phyloP scores from a whole-genome alignment of 2,329 filamentous ascomycete genomes.

The Penicillium sclerotiorum region DNA sequence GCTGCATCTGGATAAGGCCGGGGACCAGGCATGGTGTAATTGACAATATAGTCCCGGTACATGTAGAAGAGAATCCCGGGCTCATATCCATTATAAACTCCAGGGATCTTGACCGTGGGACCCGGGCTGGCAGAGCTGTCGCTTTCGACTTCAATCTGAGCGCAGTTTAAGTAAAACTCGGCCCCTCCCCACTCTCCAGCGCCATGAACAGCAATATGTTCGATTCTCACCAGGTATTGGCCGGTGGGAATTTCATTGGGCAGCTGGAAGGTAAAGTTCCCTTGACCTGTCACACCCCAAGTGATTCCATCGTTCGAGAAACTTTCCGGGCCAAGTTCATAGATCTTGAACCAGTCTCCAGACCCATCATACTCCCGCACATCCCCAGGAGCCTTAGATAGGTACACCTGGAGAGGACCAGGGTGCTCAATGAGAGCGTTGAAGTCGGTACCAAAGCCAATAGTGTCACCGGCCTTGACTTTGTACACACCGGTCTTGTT shows the following conservation, averaged over 20 bases:
- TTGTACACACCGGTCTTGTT: slow-evolving; percentile 10
- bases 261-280: slow-evolving; percentile 37
- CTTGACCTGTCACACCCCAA: slow-evolving; percentile 12
- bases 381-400: slow-evolving; percentile 26
- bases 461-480: slow-evolving; percentile 16
- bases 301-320: slow-evolving; percentile 11
- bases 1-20: neutral
- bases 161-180: slow-evolving; percentile 52
- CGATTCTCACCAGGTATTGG: slow-evolving; percentile 53
- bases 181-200: slow-evolving; percentile 45
- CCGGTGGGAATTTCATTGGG: slow-evolving; percentile 49
- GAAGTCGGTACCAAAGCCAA: slow-evolving; percentile 23
- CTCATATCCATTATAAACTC: slow-evolving; percentile 16
- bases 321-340: slow-evolving; percentile 9
- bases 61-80: slow-evolving; percentile 17
- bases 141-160: slow-evolving; percentile 48
- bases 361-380: slow-evolving; percentile 21
- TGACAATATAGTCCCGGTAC: slow-evolving; percentile 8
- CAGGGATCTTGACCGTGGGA: slow-evolving; percentile 18
- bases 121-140: slow-evolving; percentile 35
- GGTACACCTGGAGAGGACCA: slow-evolving; percentile 27
- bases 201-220: slow-evolving; percentile 53
- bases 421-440: slow-evolving; percentile 25
- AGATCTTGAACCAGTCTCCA: slow-evolving; percentile 29
- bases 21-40: slow-evolving; percentile 12